Base-by-base conservation (phyloP, 371 early-diverging fungal species). In the Mortierella sp. region DNA sequence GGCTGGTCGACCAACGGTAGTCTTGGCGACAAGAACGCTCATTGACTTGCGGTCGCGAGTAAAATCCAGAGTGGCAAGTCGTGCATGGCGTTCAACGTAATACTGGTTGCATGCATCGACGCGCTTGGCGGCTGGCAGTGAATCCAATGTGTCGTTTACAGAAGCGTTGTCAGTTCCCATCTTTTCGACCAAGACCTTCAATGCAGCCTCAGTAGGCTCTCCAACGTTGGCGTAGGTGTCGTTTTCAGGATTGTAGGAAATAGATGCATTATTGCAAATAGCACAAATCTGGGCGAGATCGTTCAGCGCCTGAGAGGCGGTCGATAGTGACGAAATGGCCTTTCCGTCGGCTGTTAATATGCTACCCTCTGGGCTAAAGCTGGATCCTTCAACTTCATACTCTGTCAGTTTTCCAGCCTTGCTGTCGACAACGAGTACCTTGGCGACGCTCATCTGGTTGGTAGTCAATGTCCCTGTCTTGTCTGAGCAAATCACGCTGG, bases 381-480 rank as follows among this genome's bases (percentile, higher is more conserved):
- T 91, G 18, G 93, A 88, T 32, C 97, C 97, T 5, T 91, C 86
- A 32, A 97, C 87, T 24, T 85, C 57, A 63, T 89, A 88, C 73
- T 96, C 96, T 22, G 86, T 64, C 52, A 92, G 61, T 14, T 73
- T 72, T 28, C 89, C 90, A 16, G 77, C 59, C 5, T 63, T 68
- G 40, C 70, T 76, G 18, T 80, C 86, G 35, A 86, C 79, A 14
- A 86, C 66, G n/a, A 84, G 58, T 47, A 94, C 87, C 51, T 91
- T 87, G 11, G 94, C 87, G 4, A 95, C 97, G 65, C 93, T 91
- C 98, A 98, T 97, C 77, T 95, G 94, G 84, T 97, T 97, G 35
- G 97, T 97, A 6, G 99, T 99, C 71, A 98, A 87, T 43, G 99
- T 98, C 51, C 98, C 98, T 10, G 99, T 98, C 88, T 99, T 98